Conservation (phyloP, 2,329 filamentous ascomycete genomes). For the Epichloe festucae region DNA sequence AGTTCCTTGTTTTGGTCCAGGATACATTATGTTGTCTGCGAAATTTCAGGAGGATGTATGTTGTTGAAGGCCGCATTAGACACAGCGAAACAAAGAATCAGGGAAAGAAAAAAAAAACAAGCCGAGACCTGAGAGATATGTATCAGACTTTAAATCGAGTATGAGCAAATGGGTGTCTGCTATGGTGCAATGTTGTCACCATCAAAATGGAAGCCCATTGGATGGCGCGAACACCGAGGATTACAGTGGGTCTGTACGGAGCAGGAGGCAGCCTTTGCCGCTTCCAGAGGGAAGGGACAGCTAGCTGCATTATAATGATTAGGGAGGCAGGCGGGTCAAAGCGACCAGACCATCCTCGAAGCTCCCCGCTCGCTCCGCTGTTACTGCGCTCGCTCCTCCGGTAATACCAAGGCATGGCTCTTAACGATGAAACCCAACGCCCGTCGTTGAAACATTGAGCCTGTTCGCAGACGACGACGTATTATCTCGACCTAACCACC, state of each 20-base stretch:
- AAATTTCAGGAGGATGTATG: no score
- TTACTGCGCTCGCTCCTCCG: background rate
- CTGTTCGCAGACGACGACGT: background rate
- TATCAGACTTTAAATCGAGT: background rate
- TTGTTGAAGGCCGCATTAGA: no score
- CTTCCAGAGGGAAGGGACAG: no score
- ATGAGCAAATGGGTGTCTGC: background rate
- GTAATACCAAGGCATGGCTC: background rate
- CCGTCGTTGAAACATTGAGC: background rate
- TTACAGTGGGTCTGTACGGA: no score
- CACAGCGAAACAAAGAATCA: no score
- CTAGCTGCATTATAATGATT: no score
- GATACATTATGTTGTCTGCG: no score
- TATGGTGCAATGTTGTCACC: slow-evolving; percentile 4
- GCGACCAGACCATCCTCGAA: background rate
- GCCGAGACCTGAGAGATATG: no score
- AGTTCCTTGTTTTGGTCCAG: no score
- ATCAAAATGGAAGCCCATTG: background rate
- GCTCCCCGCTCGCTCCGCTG: background rate
- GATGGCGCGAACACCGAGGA: background rate
- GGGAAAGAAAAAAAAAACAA: no score
- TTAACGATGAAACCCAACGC: background rate
- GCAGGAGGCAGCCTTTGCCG: no score
- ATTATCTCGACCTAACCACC: background rate
- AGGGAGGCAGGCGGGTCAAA: background rate